Percentiles rank a stretch among this genome's conserved stretches.
phyloP scores from a whole-genome alignment of 2,329 filamentous ascomycete genomes.

The Aspergillus fumigatus region DNA sequence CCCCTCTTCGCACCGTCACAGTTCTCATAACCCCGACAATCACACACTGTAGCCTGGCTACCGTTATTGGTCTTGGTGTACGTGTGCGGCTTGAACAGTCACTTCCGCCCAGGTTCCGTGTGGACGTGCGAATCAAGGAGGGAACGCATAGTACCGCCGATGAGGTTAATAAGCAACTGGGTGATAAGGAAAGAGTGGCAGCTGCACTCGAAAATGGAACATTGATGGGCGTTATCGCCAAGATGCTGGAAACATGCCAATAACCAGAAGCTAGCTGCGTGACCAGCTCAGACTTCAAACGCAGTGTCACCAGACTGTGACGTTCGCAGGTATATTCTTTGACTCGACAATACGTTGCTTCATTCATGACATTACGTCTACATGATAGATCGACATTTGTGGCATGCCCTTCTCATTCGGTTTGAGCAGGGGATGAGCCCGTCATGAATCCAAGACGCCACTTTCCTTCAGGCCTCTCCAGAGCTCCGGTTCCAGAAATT shows the following conservation, averaged over 20 bases:
- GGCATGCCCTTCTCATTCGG: neutral
- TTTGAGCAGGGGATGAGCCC: neutral
- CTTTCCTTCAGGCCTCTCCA: slow-evolving; percentile 85
- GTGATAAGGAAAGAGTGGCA: slow-evolving; percentile 93
- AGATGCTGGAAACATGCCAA: slow-evolving; percentile 86
- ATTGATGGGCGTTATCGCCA: slow-evolving; percentile 78
- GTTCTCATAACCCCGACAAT: slow-evolving; percentile 95
- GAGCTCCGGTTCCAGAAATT: slow-evolving; percentile 92
- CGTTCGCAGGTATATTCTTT: neutral
- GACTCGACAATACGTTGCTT: neutral
- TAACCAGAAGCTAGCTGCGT: slow-evolving; percentile 30
- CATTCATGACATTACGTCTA: slow-evolving; percentile 18
- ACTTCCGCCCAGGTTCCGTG: slow-evolving; percentile 82
- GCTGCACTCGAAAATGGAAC: slow-evolving; percentile 92
- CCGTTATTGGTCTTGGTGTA: slow-evolving; percentile 90
- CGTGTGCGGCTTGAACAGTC: slow-evolving; percentile 86
- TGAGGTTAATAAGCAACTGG: slow-evolving; percentile 93
- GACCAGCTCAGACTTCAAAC: too few relatives aligned
- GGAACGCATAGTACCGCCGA: slow-evolving; percentile 93
- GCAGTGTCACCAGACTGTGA: neutral
- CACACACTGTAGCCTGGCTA: slow-evolving; percentile 93
- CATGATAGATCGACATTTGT: slow-evolving; percentile 5
- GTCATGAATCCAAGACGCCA: slow-evolving; percentile 68
- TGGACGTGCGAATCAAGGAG: slow-evolving; percentile 92
- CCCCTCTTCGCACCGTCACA: slow-evolving; percentile 67